Conservation (phyloP, 495 filamentous ascomycete genomes). For the Haplographium delicatum region DNA sequence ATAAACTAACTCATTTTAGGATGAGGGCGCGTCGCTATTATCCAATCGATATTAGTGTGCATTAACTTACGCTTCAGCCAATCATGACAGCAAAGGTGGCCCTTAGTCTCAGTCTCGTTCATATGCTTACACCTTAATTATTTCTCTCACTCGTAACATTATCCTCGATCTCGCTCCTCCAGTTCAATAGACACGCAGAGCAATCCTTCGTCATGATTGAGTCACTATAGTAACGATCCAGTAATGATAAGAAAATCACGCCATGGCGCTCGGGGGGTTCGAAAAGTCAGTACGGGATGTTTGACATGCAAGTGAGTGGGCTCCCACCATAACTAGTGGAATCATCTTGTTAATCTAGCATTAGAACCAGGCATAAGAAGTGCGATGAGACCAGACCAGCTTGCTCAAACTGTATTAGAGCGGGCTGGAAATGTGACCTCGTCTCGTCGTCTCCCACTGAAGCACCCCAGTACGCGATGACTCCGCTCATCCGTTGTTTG, state of each 20-base stretch:
- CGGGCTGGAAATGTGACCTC: constrained; percentile 37
- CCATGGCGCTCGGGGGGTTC: constrained; percentile 15
- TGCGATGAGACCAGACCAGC: constrained; percentile 48
- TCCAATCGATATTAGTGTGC: constrained; percentile 16
- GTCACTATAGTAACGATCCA: constrained; percentile 18
- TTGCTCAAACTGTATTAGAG: constrained; percentile 42
- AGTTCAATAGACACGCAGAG: constrained; percentile 17
- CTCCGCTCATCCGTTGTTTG: constrained; percentile 16
- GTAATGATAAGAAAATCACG: constrained; percentile 17
- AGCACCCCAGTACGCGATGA: constrained; percentile 13
- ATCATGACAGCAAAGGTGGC: constrained; percentile 16
- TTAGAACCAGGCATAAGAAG: constrained; percentile 31
- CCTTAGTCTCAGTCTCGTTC: constrained; percentile 15
- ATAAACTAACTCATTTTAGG: constrained; percentile 3
- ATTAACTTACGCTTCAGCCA: constrained; percentile 23
- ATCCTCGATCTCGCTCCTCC: constrained; percentile 12
- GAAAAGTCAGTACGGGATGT: constrained; percentile 23
- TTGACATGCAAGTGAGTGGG: constrained; percentile 22
- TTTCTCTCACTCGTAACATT: constrained; percentile 13
- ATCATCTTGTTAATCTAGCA: constrained; percentile 14
- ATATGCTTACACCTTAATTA: constrained; percentile 10
- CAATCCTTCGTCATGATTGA: constrained; percentile 18
- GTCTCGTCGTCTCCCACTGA: constrained; percentile 14
- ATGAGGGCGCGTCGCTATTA: constrained; percentile 13
- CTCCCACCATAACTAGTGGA: constrained; percentile 11